Evolutionary conservation across 352 stramenopile genomes (phyloP), one percentile per base, ranked within the genome.

Genomic region (Aphanomyces invadans): DNA sequence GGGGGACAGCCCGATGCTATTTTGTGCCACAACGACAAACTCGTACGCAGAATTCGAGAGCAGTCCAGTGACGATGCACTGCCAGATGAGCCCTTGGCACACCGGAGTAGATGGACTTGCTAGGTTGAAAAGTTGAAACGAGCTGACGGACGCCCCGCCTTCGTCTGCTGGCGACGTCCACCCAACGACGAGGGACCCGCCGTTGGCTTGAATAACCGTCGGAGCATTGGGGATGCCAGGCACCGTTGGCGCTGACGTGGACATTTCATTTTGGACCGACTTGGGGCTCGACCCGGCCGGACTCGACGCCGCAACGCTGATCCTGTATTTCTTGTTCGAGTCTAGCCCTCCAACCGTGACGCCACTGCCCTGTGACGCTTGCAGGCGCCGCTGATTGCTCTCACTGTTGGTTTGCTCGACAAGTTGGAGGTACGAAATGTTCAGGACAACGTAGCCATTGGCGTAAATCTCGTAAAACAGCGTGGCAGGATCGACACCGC

Each of bases 381-480:
- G 15, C n/a, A 81, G 46, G 2, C 74, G 70, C 31, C 74, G 69
- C 4, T 52, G 3, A 49, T 17, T 15, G 12, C 17, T 60, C 19
- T 53, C 25, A 21, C 12, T 49, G 21, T 25, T 46, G 28, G 2
- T 63, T 42, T 32, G 59, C 39, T 51, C n/a, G 5, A 71, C 32
- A 33, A 71, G 52, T 11, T 60, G 33, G 21, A 25, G 45, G 36
- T 78, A 86, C 1, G 73, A 78, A 25, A 89, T 52, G 9, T 80
- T 86, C 1, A 74, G 23, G 0, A 54, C 57, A 33, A 76, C 66
- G 4, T 77, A 63, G 23, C 48, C 61, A 54, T 88, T 74, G 0
- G 87, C 64, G 44, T 76, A 79, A 1, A 90, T 68, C 33, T 59
- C 71, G 45, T 88, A 90, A 2, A 74, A 39, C 64, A 90, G 77